These are phyloP conservation scores for Acaromyces ingoldii DNA, from an alignment of 1,284 basidiomycete genomes.

Conservation along the genomic window DNA sequence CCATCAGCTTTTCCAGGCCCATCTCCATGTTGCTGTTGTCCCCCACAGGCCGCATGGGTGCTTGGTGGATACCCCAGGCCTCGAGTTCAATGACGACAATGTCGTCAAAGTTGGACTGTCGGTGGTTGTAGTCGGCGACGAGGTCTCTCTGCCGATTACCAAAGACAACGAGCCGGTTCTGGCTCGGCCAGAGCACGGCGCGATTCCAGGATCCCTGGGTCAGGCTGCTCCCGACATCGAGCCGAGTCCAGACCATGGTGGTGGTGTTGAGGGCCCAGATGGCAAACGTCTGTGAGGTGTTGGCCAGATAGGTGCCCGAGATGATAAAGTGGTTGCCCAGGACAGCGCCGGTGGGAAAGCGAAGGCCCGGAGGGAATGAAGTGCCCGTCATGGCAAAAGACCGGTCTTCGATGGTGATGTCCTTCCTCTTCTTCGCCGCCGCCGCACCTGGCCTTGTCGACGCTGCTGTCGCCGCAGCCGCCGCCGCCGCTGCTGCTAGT, in stretches of 20 bases:
- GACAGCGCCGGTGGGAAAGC: constrained; percentile 41
- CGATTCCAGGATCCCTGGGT: constrained; percentile 41
- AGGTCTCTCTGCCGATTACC: constrained; percentile 43
- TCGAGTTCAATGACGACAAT: constrained; percentile 42
- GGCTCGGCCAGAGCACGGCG: constrained; percentile 32
- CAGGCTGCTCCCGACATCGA: constrained; percentile 37
- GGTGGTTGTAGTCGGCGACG: constrained; percentile 47
- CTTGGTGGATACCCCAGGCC: constrained; percentile 43
- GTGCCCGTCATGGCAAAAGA: constrained; percentile 34
- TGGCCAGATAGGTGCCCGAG: constrained; percentile 45
- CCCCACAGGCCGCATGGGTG: constrained; percentile 22
- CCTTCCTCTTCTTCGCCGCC: not conserved
- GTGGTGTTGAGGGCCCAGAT: constrained; percentile 44
- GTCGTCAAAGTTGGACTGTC: constrained; percentile 46
- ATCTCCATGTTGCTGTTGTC: constrained; percentile 34
- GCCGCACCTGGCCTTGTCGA: not conserved
- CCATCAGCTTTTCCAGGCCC: constrained; percentile 34
- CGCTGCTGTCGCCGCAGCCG: not conserved
- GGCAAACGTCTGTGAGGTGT: constrained; percentile 43
- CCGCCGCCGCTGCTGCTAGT: too few relatives aligned
- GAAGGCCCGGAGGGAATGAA: constrained; percentile 42
- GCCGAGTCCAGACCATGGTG: constrained; percentile 38
- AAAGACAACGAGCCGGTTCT: constrained; percentile 37
- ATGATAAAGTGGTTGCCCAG: constrained; percentile 38
- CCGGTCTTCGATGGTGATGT: constrained; percentile 24